Percentiles rank a stretch among this genome's conserved stretches.
Evolutionary conservation across 1,284 basidiomycete species (phyloP).

Genomic region (Trametes hirsuta): DNA sequence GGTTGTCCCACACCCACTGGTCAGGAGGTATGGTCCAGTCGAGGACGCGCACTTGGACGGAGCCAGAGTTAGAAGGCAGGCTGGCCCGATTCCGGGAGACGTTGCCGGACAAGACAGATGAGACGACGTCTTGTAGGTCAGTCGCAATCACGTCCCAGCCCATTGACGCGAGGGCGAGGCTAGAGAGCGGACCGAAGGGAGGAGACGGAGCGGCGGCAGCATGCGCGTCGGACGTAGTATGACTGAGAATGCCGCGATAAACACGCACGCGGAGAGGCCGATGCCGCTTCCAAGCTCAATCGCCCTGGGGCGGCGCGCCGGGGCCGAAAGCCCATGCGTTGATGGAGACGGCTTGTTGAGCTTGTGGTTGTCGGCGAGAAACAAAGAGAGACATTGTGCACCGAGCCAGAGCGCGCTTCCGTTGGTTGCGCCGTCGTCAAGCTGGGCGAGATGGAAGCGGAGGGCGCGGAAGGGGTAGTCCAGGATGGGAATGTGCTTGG

Average conservation of each 20-base stretch:
- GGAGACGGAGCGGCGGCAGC: constrained; percentile 5
- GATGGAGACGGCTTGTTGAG: constrained; percentile 17
- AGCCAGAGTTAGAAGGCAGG: constrained; percentile 42
- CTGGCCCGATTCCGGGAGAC: constrained; percentile 52
- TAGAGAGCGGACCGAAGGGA: constrained; percentile 32
- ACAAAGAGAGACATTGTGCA: constrained; percentile 73
- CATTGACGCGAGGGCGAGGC: constrained; percentile 68
- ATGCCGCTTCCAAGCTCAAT: constrained; percentile 86
- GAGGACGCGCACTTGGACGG: constrained; percentile 58
- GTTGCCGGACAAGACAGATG: constrained; percentile 70
- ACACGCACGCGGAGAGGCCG: constrained; percentile 74
- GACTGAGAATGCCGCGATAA: constrained; percentile 17
- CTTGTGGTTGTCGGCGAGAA: constrained; percentile 48
- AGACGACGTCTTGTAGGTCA: constrained; percentile 73
- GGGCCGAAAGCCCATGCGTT: constrained; percentile 20
- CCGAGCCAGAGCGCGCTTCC: constrained; percentile 91
- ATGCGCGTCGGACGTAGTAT: constrained; percentile 8
- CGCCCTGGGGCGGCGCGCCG: constrained; percentile 45
- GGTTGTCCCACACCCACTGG: constrained; percentile 58
- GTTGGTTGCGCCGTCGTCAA: constrained; percentile 65
- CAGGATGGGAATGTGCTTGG: constrained; percentile 68
- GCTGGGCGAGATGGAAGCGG: constrained; percentile 55
- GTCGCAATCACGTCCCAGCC: constrained; percentile 83
- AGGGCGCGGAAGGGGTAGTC: constrained; percentile 46
- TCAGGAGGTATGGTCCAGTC: constrained; percentile 65